Evolutionary conservation across 2,329 filamentous ascomycete species (phyloP).

Genomic region (Pseudogymnoascus sp.): DNA sequence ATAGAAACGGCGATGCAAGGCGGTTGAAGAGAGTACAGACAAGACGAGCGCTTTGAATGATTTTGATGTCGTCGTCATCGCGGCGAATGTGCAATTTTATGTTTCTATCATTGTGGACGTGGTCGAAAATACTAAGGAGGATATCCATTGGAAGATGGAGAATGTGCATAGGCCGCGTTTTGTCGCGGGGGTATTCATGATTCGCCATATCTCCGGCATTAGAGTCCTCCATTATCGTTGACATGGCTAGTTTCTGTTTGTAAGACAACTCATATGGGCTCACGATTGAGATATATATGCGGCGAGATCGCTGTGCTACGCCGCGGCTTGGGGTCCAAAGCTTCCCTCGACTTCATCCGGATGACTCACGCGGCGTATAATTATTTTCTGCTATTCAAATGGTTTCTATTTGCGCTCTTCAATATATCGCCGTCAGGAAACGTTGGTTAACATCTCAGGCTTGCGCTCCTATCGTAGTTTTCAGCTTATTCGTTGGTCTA

Average conservation of each 20-base stretch:
- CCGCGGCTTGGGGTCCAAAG: neutral
- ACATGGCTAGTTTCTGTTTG: neutral
- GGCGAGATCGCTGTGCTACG: neutral
- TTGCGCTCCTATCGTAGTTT: neutral
- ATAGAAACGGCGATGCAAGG: neutral
- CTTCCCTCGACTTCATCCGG: neutral
- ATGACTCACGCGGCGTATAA: neutral
- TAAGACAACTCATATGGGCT: neutral
- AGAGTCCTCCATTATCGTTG: neutral
- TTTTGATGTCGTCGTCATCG: neutral
- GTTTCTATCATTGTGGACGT: neutral
- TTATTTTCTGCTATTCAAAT: neutral
- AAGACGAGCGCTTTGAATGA: neutral
- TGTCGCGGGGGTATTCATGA: neutral
- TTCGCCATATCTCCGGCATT: neutral
- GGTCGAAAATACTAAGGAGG: neutral
- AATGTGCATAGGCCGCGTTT: neutral
- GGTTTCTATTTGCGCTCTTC: neutral
- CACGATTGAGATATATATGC: neutral
- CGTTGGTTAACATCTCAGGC: neutral
- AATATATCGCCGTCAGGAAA: neutral
- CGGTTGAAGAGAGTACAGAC: neutral
- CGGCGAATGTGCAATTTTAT: neutral
- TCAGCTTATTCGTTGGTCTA: neutral
- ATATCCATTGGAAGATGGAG: slow-evolving; percentile 6